These are phyloP conservation scores for Pichia phayaonensis DNA, from an alignment of 805 yeast species.

Conservation along the genomic window DNA sequence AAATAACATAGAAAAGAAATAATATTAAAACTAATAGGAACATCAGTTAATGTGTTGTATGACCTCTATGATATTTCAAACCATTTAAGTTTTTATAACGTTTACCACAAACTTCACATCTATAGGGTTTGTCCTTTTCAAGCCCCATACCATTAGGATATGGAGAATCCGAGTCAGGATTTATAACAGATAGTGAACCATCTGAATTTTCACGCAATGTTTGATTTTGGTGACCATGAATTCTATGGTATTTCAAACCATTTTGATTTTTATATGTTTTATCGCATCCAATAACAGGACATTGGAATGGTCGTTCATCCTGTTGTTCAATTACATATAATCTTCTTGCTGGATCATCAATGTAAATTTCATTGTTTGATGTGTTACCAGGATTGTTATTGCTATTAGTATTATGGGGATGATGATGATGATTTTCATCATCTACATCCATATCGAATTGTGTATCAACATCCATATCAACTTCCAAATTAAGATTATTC, in stretches of 20 bases:
- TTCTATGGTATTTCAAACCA: conserved; percentile 90
- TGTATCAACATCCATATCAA: conserved; percentile 11
- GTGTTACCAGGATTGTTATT: conserved; percentile 10
- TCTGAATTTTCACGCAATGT: conserved; percentile 84
- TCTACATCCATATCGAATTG: conserved; percentile 32
- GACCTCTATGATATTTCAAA: conserved; percentile 93
- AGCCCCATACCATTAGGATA: conserved; percentile 89
- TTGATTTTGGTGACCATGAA: conserved; percentile 97
- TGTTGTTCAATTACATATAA: conserved; percentile 86
- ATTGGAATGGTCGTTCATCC: conserved; percentile 90
- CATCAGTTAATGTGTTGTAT: conserved; percentile 71
- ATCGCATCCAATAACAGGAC: conserved; percentile 98
- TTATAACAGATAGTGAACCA: conserved; percentile 86
- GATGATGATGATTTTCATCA: conserved; percentile 17
- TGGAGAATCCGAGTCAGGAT: conserved; percentile 83
- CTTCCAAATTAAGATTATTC: conserved; percentile 2
- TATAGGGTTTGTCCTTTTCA: conserved; percentile 96
- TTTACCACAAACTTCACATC: conserved; percentile 98
- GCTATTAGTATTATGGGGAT: neutral
- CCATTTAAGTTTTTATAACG: conserved; percentile 95
- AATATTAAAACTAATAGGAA: neutral
- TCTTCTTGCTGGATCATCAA: conserved; percentile 95
- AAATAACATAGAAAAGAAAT: neutral
- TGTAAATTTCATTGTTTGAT: conserved; percentile 54
- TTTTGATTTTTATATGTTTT: conserved; percentile 96